These are phyloP conservation scores for Fomitopsis pulvina DNA, from an alignment of 768 basidiomycete genomes.

Conservation along the genomic window DNA sequence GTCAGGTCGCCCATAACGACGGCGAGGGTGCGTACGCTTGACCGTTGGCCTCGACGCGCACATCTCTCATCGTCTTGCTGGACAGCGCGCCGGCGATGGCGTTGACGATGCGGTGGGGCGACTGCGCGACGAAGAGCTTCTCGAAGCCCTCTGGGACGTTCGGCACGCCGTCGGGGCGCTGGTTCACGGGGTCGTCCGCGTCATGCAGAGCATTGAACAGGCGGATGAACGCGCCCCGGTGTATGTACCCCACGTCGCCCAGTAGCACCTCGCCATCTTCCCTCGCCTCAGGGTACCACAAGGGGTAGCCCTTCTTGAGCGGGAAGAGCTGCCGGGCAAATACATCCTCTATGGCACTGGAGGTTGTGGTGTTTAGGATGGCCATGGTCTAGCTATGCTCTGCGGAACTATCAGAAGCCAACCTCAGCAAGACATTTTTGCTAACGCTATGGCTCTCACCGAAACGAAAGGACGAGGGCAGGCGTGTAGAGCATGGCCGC, in stretches of 20 bases:
- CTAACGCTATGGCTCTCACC: too few relatives aligned
- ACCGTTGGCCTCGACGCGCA: background rate
- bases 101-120: background rate
- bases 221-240: constrained; percentile 12
- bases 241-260: constrained; percentile 15
- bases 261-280: constrained; percentile 7
- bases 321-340: constrained; percentile 10
- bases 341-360: constrained; percentile 6
- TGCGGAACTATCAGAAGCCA: too few relatives aligned
- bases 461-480: too few relatives aligned
- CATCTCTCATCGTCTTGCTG: background rate
- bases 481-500: too few relatives aligned
- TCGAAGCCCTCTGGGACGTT: constrained; percentile 4
- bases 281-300: constrained; percentile 14
- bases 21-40: background rate
- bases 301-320: constrained; percentile 6
- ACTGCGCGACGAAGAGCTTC: background rate
- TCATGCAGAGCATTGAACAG: constrained; percentile 14
- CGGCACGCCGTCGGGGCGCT: background rate
- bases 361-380: too few relatives aligned
- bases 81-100: background rate
- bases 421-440: too few relatives aligned
- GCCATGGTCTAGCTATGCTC: too few relatives aligned
- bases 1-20: background rate
- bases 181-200: constrained; percentile 4